phyloP scores from a whole-genome alignment of 2,329 filamentous ascomycete species.

The Fusarium cyanostomum region DNA sequence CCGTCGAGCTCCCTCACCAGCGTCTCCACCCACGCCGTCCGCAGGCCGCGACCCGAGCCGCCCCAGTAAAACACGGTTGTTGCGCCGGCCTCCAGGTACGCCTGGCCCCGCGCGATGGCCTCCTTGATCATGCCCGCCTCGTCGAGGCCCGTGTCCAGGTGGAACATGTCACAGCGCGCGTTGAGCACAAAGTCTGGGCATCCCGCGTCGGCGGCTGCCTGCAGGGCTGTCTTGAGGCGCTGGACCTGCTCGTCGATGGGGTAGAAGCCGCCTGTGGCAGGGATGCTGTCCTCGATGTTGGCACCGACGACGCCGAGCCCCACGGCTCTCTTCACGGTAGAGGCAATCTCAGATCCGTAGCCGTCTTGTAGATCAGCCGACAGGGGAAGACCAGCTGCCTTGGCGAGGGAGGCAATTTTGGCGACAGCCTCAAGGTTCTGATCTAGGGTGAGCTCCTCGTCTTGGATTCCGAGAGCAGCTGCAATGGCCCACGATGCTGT shows the following conservation, averaged over 20 bases:
- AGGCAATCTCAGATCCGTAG: slow-evolving; percentile 58
- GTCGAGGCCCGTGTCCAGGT: slow-evolving; percentile 42
- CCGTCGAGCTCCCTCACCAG: slow-evolving; percentile 61
- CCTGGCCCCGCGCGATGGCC: slow-evolving; percentile 62
- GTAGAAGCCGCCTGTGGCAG: slow-evolving; percentile 47
- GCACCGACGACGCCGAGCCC: slow-evolving; percentile 63
- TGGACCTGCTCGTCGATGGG: slow-evolving; percentile 56
- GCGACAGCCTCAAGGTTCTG: slow-evolving; percentile 60
- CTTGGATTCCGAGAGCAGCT: slow-evolving; percentile 53
- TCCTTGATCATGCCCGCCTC: slow-evolving; percentile 55
- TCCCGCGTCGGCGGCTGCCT: slow-evolving; percentile 55
- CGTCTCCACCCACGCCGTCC: slow-evolving; percentile 56
- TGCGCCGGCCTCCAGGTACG: slow-evolving; percentile 67
- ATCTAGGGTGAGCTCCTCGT: slow-evolving; percentile 60
- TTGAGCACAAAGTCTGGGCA: slow-evolving; percentile 66
- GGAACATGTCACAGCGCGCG: slow-evolving; percentile 65
- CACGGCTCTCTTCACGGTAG: slow-evolving; percentile 57
- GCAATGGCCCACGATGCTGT: slow-evolving; percentile 63
- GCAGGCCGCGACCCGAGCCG: slow-evolving; percentile 53
- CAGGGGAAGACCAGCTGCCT: slow-evolving; percentile 56
- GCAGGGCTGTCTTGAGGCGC: slow-evolving; percentile 56
- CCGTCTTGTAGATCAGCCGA: slow-evolving; percentile 70
- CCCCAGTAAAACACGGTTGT: slow-evolving; percentile 71
- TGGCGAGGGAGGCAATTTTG: slow-evolving; percentile 55
- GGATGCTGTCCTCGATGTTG: slow-evolving; percentile 66